phyloP scores from a whole-genome alignment of 2,329 filamentous ascomycete genomes.

The Claviceps lovelessii region DNA sequence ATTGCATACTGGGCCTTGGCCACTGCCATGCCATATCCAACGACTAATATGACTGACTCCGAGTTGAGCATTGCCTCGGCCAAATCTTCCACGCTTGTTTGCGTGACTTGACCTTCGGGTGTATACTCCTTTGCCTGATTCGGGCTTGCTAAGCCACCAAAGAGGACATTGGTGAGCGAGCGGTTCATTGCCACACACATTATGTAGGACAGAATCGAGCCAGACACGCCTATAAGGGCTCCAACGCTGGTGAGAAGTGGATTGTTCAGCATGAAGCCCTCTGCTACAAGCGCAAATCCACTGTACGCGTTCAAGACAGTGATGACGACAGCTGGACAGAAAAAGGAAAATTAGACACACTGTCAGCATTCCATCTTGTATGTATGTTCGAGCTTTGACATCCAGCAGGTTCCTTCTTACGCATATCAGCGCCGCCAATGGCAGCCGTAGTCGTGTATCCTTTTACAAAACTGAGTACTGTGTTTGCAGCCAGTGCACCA shows the following conservation, averaged over 20 bases:
- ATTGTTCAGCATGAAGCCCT: conserved; percentile 86
- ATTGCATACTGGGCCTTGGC: conserved; percentile 89
- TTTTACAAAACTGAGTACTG: conserved; percentile 66
- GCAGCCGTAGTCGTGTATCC: conserved; percentile 78
- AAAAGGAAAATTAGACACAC: background rate
- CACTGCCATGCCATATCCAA: conserved; percentile 89
- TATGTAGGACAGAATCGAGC: conserved; percentile 78
- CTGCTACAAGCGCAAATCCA: conserved; percentile 77
- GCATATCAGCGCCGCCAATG: conserved; percentile 91
- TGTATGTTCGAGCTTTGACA: background rate
- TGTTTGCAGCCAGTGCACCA: conserved; percentile 61
- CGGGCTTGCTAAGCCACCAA: conserved; percentile 54
- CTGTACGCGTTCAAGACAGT: conserved; percentile 85
- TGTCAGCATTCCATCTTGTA: conserved; percentile 5
- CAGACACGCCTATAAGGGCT: conserved; percentile 74
- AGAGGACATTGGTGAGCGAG: conserved; percentile 75
- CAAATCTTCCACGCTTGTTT: conserved; percentile 67
- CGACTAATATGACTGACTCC: conserved; percentile 77
- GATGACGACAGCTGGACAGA: conserved; percentile 53
- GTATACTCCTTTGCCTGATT: conserved; percentile 48
- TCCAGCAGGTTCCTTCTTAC: conserved; percentile 18
- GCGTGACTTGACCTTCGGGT: conserved; percentile 65
- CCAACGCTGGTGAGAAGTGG: conserved; percentile 73
- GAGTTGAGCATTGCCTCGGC: conserved; percentile 61
- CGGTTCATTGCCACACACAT: conserved; percentile 86